Conservation (phyloP, 331 rosid species). For the Prunus yedoensis region DNA sequence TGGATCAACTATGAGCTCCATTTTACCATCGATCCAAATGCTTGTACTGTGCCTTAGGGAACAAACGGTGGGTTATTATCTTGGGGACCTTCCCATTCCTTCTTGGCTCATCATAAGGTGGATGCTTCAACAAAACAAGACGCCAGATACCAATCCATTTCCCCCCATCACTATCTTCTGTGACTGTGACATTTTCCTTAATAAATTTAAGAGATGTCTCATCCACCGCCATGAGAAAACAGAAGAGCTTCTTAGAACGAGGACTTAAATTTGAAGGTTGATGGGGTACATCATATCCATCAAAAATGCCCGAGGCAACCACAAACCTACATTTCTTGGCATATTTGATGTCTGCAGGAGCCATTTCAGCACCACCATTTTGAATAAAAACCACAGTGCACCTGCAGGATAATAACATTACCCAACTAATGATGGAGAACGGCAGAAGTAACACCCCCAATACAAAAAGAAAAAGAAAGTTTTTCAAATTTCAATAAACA, state of each 20-base stretch:
- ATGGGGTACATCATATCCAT: constrained; percentile 91
- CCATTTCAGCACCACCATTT: constrained; percentile 88
- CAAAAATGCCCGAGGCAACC: constrained; percentile 95
- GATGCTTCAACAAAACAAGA: constrained; percentile 69
- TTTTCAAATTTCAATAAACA: no score
- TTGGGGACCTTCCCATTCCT: constrained; percentile 97
- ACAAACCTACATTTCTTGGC: constrained; percentile 87
- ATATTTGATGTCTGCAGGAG: constrained; percentile 53
- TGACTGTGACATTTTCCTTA: constrained; percentile 66
- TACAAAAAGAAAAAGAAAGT: no score
- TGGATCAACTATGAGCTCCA: no score
- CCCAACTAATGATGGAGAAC: constrained; percentile 18
- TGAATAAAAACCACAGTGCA: constrained; percentile 89
- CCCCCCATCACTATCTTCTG: constrained; percentile 64
- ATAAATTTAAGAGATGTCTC: constrained; percentile 76
- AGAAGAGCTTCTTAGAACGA: constrained; percentile 78
- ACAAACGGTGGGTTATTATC: constrained; percentile 84
- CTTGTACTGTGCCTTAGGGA: constrained; percentile 92
- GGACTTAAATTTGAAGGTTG: constrained; percentile 80
- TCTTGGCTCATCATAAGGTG: constrained; percentile 98
- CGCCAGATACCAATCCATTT: constrained; percentile 99
- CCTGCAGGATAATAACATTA: constrained; percentile 41
- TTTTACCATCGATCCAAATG: constrained; percentile 99
- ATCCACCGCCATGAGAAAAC: constrained; percentile 96
- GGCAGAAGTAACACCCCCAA: no score